Evolutionary conservation across 176 grass and related monocot genomes (phyloP), one percentile per base, ranked within the genome.

Genomic region (Themeda triandra): DNA sequence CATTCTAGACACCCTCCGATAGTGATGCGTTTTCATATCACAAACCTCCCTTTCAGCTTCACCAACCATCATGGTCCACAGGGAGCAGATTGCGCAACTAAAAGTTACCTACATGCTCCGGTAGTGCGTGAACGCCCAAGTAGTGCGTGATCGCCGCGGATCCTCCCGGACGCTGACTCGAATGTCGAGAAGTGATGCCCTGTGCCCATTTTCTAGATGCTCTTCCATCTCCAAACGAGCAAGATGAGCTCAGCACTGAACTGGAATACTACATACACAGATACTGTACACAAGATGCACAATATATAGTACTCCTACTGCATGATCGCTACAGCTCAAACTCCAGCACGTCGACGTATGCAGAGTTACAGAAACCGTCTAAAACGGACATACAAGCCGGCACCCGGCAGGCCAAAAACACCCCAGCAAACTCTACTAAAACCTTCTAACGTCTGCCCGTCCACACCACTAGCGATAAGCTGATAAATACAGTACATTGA

Each of bases 161-260:
- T 87, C 78, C 46, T 41, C 21, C 75, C 24, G 36, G 83, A 86
- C 75, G 70, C 9, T 9, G 84, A 85, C 83, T 24, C 24, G 58
- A 13, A n/a, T 62, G 8, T 27, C 58, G 0, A 62, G 58, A 25
- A 62, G n/a, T 10, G n/a, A 62, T 62, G 24, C 10, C 13, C 13
- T 48, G 4, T 59, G 77, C 74, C 77, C 40, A 65, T 46, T 1
- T 58, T 69, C 73, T 85, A 59, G 73, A 77, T 59, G 9, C 46
- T 42, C 6, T 2, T 10, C 10, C 54, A 10, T 59, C 54, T 24
- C 54, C 54, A 59, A 59, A 59, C 23, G 54, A 59, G 0, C 21
- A 23, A n/a, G 54, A 24, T 24, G 21, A 59, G 9, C 54, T 59
- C 54, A 59, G 23, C 54, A 24, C 51, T 11, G 8, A n/a, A 59